Percentiles rank a stretch among this genome's conserved stretches.
phyloP scores from a whole-genome alignment of 768 basidiomycete species.

The Rhizopogon vinicolor region DNA sequence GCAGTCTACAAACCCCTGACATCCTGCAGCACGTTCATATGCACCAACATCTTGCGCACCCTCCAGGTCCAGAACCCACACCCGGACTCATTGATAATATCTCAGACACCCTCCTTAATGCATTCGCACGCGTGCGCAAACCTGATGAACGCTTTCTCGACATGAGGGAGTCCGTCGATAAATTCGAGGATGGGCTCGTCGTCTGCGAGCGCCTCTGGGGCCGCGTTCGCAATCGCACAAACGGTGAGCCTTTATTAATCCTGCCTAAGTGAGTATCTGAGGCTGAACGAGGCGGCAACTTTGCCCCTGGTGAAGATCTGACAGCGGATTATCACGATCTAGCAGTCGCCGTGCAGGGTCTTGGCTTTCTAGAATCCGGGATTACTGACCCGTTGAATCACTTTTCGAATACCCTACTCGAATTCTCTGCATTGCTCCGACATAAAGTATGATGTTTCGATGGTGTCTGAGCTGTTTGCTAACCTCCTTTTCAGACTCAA shows the following conservation, averaged over 20 bases:
- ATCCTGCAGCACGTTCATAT: constrained; percentile 81
- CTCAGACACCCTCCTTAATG: constrained; percentile 94
- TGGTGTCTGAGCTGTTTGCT: background rate
- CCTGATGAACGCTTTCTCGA: constrained; percentile 93
- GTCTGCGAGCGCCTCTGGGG: constrained; percentile 78
- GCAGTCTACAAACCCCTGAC: constrained; percentile 2
- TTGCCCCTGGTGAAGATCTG: constrained; percentile 87
- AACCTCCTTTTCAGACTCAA: constrained; percentile 53
- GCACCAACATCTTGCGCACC: constrained; percentile 94
- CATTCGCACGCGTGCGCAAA: constrained; percentile 92
- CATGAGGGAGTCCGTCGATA: constrained; percentile 90
- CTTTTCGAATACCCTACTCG: constrained; percentile 93
- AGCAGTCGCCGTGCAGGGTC: constrained; percentile 91
- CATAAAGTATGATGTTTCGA: constrained; percentile 56
- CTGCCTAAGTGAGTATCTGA: constrained; percentile 49
- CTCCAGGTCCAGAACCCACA: constrained; percentile 76
- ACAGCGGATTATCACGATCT: constrained; percentile 97
- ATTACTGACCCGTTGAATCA: constrained; percentile 97
- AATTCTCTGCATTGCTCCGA: constrained; percentile 87
- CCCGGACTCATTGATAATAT: constrained; percentile 89
- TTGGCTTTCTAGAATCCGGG: constrained; percentile 96
- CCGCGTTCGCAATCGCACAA: constrained; percentile 74
- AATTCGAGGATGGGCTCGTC: constrained; percentile 92
- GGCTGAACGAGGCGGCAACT: constrained; percentile 81
- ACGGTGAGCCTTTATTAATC: constrained; percentile 59